phyloP scores from a whole-genome alignment of 805 yeast species.

The Ogataea populi-albae region DNA sequence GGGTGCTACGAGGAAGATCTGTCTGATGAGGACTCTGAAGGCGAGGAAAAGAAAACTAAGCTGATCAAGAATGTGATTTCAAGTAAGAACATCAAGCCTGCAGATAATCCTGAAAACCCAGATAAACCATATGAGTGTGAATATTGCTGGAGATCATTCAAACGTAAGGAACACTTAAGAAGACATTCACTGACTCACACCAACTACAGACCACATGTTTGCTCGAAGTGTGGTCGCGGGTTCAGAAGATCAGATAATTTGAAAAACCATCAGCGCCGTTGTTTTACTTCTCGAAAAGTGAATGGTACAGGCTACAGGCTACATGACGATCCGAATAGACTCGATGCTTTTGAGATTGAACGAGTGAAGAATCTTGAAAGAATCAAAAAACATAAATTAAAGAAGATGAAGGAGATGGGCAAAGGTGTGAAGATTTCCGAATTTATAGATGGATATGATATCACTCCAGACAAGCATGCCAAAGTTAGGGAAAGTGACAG shows the following conservation, averaged over 20 bases:
- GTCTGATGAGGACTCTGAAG: slow-evolving; percentile 3
- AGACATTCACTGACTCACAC: slow-evolving; percentile 29
- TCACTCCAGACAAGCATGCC: no score
- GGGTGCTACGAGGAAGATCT: slow-evolving; percentile 5
- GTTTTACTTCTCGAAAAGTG: slow-evolving; percentile 19
- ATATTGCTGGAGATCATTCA: slow-evolving; percentile 25
- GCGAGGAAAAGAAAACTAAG: slow-evolving; percentile 10
- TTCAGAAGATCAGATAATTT: slow-evolving; percentile 30
- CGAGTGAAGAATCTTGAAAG: slow-evolving; percentile 18
- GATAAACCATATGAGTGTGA: slow-evolving; percentile 24
- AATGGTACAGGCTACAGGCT: slow-evolving; percentile 21
- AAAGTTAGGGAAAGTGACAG: no score
- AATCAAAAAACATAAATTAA: slow-evolving; percentile 9
- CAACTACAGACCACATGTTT: slow-evolving; percentile 26
- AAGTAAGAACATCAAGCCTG: slow-evolving; percentile 21
- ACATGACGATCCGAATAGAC: slow-evolving; percentile 21
- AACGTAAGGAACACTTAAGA: slow-evolving; percentile 27
- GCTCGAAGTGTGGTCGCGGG: slow-evolving; percentile 26
- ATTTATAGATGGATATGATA: not conserved
- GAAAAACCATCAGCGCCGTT: slow-evolving; percentile 26
- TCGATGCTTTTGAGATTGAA: slow-evolving; percentile 22
- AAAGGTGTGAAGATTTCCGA: slow-evolving; percentile 2
- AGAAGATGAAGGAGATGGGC: slow-evolving; percentile 12
- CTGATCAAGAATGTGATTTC: slow-evolving; percentile 22
- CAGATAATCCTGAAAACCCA: slow-evolving; percentile 18